Evolutionary conservation across 2,329 filamentous ascomycete species (phyloP).

Genomic region (Aspergillus sp.): DNA sequence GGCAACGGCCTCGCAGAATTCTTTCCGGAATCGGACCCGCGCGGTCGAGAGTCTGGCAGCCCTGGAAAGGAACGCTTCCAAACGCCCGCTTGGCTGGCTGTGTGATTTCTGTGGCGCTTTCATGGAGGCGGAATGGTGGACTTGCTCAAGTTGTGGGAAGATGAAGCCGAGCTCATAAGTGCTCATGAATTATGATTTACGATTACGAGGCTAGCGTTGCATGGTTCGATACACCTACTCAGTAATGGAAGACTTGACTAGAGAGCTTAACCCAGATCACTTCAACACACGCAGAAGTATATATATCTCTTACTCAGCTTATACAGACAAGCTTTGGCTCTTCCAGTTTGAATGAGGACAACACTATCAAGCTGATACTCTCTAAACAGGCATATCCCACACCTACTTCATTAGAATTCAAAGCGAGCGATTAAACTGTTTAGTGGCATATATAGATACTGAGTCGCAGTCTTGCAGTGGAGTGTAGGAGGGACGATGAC

Average conservation of each 20-base stretch:
- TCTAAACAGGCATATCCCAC: too few species aligned
- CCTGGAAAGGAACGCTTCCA: constrained; percentile 41
- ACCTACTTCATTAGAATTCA: too few species aligned
- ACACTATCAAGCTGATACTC: too few species aligned
- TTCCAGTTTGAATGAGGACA: too few species aligned
- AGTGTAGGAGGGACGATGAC: neutral
- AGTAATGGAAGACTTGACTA: neutral
- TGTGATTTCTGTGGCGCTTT: constrained; percentile 58
- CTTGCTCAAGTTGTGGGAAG: constrained; percentile 57
- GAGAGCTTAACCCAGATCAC: too few species aligned
- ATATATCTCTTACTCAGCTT: too few species aligned
- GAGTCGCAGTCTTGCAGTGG: neutral
- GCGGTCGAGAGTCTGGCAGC: constrained; percentile 37
- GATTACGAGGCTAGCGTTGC: neutral
- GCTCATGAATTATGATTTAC: neutral
- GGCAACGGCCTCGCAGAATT: constrained; percentile 11
- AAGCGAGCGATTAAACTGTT: too few species aligned
- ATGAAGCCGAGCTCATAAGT: constrained; percentile 55
- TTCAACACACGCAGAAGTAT: too few species aligned
- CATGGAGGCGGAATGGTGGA: constrained; percentile 66
- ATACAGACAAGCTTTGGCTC: too few species aligned
- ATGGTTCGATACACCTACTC: neutral
- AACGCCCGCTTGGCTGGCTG: constrained; percentile 56
- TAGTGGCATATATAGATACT: too few species aligned
- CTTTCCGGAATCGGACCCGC: constrained; percentile 28